Conservation (phyloP, 2,329 filamentous ascomycete genomes). For the Monosporascus sp. region DNA sequence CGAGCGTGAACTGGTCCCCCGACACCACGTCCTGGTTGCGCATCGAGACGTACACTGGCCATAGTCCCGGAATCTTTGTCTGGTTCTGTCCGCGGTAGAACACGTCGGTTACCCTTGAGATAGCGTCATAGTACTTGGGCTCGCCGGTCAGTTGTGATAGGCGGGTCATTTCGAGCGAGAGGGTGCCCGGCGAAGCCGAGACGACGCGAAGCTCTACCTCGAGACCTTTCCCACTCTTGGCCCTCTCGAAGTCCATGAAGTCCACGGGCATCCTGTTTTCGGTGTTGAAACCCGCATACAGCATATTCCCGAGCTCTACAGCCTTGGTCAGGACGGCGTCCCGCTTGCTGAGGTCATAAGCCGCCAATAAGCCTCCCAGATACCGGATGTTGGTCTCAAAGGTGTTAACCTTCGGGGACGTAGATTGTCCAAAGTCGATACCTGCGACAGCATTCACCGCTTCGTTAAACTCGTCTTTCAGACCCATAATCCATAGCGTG, state of each 20-base stretch:
- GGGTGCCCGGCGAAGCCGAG: slow-evolving; percentile 50
- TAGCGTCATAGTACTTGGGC: slow-evolving; percentile 67
- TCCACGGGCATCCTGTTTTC: slow-evolving; percentile 40
- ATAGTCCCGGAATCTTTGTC: slow-evolving; percentile 66
- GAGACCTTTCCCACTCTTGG: slow-evolving; percentile 30
- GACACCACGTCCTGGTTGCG: slow-evolving; percentile 38
- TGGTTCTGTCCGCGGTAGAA: slow-evolving; percentile 59
- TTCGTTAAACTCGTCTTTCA: slow-evolving; percentile 42
- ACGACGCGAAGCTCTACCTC: slow-evolving; percentile 31
- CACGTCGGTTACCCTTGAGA: slow-evolving; percentile 61
- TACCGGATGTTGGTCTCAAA: slow-evolving; percentile 43
- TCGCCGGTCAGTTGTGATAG: slow-evolving; percentile 69
- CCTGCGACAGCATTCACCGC: slow-evolving; percentile 37
- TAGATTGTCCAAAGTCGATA: slow-evolving; percentile 42
- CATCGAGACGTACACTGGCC: slow-evolving; percentile 63
- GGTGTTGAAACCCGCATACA: slow-evolving; percentile 42
- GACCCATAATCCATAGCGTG: slow-evolving; percentile 43
- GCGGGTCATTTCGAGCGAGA: slow-evolving; percentile 68
- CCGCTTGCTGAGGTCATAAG: slow-evolving; percentile 34
- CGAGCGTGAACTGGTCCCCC: slow-evolving; percentile 30
- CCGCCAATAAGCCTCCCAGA: slow-evolving; percentile 35
- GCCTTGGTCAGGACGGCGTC: slow-evolving; percentile 36
- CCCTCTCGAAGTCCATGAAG: slow-evolving; percentile 38
- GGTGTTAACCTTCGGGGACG: slow-evolving; percentile 28
- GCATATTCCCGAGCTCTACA: slow-evolving; percentile 38